These are phyloP conservation scores for Calonectria crousiana DNA, from an alignment of 2,329 filamentous ascomycete species.

Conservation along the genomic window DNA sequence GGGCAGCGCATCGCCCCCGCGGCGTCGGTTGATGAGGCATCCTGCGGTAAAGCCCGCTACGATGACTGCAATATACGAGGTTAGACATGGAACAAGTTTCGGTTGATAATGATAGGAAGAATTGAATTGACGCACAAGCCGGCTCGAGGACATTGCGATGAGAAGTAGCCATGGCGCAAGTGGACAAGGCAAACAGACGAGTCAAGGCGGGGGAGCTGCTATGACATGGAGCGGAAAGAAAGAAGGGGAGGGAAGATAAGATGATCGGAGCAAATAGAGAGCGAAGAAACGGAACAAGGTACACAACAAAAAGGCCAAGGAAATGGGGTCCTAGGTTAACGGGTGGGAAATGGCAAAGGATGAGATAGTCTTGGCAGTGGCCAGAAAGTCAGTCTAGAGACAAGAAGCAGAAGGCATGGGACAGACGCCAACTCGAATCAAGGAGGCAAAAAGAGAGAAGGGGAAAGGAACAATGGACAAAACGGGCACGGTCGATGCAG, in stretches of 20 bases:
- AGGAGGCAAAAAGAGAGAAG: neutral
- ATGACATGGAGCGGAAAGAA: neutral
- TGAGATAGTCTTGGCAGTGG: neutral
- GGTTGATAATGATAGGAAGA: neutral
- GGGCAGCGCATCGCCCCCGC: constrained; percentile 7
- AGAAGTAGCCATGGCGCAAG: constrained; percentile 11
- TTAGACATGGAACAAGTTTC: neutral
- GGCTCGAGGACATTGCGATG: constrained; percentile 29
- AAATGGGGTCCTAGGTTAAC: neutral
- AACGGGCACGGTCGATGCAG: neutral
- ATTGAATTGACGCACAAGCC: constrained; percentile 13
- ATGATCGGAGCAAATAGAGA: neutral
- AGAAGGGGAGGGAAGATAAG: neutral
- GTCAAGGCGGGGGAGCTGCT: neutral
- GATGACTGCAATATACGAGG: constrained; percentile 30
- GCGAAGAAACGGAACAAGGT: neutral
- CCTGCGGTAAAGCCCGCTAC: constrained; percentile 37
- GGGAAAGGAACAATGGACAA: neutral
- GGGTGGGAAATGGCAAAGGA: neutral
- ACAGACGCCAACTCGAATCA: neutral
- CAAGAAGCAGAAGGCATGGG: neutral
- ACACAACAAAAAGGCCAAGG: neutral
- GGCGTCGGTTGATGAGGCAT: constrained; percentile 42
- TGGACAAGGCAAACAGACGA: neutral
- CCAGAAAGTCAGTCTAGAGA: neutral